Base-by-base conservation (phyloP, 2,329 filamentous ascomycete genomes). In the Nemania sp. region DNA sequence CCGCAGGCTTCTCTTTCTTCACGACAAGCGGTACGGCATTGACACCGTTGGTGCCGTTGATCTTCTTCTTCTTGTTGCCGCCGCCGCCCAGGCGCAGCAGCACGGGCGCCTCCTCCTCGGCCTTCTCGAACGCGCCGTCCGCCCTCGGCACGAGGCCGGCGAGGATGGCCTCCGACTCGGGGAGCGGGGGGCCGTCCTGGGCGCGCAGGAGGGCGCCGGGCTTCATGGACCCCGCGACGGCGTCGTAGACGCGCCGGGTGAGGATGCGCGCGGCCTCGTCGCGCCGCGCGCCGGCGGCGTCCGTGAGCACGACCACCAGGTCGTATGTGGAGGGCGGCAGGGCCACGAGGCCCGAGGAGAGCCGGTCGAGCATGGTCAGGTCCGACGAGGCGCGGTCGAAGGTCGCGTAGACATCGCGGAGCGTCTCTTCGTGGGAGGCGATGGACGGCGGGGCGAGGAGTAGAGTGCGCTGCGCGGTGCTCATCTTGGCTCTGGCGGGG, bases 311-410 rank as follows among this genome's bases (percentile, higher is more conserved):
- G 49, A 97, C 84, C 45, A 98, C 85, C 45, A 90, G 78, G 74
- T 96, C 91, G 80, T 99, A 99, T 56, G 90, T 90, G 50, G 85
- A 80, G 55, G 84, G 69, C 1, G 93, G 90, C 0, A 99, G 87
- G 7, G 87, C 81, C 59, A 95, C 91, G 39, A 97, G 82, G 63
- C 92, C 92, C 37, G 90, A 85, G 1, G 90, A 87, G 42, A 99
- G 85, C 53, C 95, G 91, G 79, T 99, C 95, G 63, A 99, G 90
- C 95, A 99, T 99, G 77, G 98, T 95, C 54, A 99, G 83, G 73
- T 99, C 95, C 64, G 92, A 94, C 47, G 84, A 81, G 65, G 83
- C 79, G 72, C 92, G 89, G 75, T 95, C 87, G 79, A 91, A 87
- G 59, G 86, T 80, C 60, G 87, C 81, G 71, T 96, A 85, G 64